phyloP scores from a whole-genome alignment of 2,329 filamentous ascomycete species.

The Aspergillus hortae region DNA sequence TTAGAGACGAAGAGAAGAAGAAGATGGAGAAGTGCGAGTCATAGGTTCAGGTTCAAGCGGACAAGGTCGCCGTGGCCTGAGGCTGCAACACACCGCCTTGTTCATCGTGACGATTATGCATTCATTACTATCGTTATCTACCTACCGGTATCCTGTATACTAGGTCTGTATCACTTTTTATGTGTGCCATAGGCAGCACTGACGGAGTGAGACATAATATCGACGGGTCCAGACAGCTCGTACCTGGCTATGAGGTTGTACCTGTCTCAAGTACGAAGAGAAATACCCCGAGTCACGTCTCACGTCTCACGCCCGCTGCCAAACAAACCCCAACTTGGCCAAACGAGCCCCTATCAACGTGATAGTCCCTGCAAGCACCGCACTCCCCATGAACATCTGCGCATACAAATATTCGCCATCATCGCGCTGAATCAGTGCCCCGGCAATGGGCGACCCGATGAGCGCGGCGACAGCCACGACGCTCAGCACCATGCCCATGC shows the following conservation, averaged over 20 bases:
- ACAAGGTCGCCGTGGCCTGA: neutral
- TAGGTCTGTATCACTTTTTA: neutral
- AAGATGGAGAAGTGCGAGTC: neutral
- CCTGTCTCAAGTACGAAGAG: neutral
- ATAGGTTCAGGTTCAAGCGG: neutral
- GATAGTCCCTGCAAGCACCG: conserved; percentile 43
- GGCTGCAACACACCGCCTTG: neutral
- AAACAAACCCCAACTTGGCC: conserved; percentile 33
- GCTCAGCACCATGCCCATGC: conserved; percentile 56
- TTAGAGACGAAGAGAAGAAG: neutral
- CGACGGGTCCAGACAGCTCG: neutral
- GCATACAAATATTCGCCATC: conserved; percentile 48
- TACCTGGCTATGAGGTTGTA: neutral
- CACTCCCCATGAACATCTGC: conserved; percentile 49
- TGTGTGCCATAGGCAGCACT: too few species aligned
- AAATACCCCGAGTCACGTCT: neutral
- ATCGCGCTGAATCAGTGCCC: conserved; percentile 47
- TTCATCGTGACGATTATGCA: neutral
- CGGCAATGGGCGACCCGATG: conserved; percentile 54
- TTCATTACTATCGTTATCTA: neutral
- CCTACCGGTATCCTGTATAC: neutral
- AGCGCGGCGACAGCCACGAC: conserved; percentile 53
- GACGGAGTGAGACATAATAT: too few species aligned
- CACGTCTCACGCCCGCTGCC: conserved; percentile 30
- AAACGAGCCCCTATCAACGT: conserved; percentile 42